phyloP scores from a whole-genome alignment of 768 basidiomycete genomes.

The Trametes cingulata region DNA sequence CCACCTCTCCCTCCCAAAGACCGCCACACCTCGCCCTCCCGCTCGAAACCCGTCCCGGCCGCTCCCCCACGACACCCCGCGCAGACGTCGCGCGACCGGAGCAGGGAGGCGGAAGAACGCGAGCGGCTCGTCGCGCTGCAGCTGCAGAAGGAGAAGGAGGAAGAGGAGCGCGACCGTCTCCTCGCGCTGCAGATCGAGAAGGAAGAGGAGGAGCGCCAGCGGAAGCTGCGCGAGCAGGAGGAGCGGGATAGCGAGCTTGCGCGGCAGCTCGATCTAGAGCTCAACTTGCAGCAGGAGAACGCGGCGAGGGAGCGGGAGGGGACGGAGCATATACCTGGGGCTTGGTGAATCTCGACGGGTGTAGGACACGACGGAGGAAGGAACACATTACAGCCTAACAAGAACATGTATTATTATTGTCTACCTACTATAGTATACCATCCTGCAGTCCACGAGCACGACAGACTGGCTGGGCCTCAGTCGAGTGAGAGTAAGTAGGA shows the following conservation, averaged over 20 bases:
- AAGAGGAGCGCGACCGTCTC: conserved; percentile 24
- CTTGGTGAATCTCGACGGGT: not conserved
- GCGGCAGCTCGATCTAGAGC: conserved; percentile 51
- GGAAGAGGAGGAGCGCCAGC: conserved; percentile 48
- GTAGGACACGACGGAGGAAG: no score
- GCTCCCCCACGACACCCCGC: not conserved
- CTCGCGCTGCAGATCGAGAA: conserved; percentile 23
- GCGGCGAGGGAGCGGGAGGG: not conserved
- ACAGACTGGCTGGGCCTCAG: no score
- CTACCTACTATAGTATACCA: not conserved
- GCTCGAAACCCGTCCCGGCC: no score
- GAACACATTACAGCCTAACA: not conserved
- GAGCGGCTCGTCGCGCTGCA: conserved; percentile 23
- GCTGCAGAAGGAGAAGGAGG: conserved; percentile 36
- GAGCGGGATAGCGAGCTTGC: conserved; percentile 49
- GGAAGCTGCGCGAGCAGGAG: conserved; percentile 36
- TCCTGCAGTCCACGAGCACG: no score
- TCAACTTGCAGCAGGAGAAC: conserved; percentile 39
- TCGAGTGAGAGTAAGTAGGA: not conserved
- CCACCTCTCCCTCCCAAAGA: not conserved
- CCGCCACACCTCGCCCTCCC: not conserved
- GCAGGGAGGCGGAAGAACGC: not conserved
- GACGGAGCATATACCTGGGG: not conserved
- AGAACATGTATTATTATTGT: not conserved
- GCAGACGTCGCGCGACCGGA: not conserved